These are phyloP conservation scores for Brachypodium distachyon DNA, from an alignment of 202 grass and related monocot genomes.

Conservation along the genomic window DNA sequence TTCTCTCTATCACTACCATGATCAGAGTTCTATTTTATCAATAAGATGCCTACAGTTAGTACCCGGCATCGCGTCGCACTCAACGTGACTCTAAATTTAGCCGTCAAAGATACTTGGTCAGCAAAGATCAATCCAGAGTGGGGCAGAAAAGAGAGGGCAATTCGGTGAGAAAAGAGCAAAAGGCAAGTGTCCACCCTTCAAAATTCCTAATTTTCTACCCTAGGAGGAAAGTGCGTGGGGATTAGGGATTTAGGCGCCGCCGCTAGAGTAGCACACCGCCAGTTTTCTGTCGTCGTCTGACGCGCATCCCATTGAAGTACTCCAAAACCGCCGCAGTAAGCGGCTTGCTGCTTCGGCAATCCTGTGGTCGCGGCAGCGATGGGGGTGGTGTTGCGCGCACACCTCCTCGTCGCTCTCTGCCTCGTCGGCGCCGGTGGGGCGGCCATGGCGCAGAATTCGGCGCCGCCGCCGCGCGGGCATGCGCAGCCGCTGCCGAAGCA, in stretches of 20 bases:
- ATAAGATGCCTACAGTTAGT: too few species aligned
- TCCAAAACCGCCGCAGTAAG: neutral
- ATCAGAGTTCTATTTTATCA: too few species aligned
- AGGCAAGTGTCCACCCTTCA: neutral
- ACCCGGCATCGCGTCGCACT: neutral
- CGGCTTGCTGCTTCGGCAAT: neutral
- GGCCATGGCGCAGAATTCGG: neutral
- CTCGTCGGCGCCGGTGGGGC: neutral
- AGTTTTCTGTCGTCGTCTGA: slow-evolving; percentile 6
- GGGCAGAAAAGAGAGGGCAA: neutral
- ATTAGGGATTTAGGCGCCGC: neutral
- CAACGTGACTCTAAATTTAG: neutral
- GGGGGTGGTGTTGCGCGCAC: slow-evolving; percentile 8
- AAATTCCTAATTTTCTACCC: neutral
- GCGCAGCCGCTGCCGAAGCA: neutral
- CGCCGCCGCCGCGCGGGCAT: neutral
- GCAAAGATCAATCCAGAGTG: neutral
- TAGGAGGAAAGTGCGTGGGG: neutral
- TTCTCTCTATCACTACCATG: too few species aligned
- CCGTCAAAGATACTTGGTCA: slow-evolving; percentile 3
- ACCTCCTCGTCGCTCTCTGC: slow-evolving; percentile 6
- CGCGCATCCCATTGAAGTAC: slow-evolving; percentile 6
- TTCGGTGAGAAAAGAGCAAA: neutral
- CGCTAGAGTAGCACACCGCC: neutral
- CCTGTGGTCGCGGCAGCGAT: neutral